phyloP scores from a whole-genome alignment of 805 yeast species.

The Saccharomycopsis schoenii region DNA sequence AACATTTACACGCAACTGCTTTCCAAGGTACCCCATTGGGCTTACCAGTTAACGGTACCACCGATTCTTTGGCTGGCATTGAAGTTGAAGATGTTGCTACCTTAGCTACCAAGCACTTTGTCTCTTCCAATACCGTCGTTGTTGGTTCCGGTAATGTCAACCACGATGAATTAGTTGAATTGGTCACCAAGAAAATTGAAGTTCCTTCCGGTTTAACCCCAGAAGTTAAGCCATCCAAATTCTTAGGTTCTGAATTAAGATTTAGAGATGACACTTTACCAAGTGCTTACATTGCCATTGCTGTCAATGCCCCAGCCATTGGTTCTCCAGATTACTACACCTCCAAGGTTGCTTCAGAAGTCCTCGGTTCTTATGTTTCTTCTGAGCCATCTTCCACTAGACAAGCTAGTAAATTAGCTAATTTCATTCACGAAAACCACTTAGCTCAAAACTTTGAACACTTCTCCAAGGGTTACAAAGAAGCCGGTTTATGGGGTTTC shows the following conservation, averaged over 20 bases:
- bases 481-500: constrained; percentile 81
- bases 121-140: constrained; percentile 55
- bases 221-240: constrained; percentile 43
- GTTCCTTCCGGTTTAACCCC: constrained; percentile 42
- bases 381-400: constrained; percentile 44
- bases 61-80: constrained; percentile 50
- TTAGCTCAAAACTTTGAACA: constrained; percentile 63
- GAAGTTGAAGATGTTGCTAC: constrained; percentile 47
- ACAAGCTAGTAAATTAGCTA: constrained; percentile 62
- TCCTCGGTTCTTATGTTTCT: constrained; percentile 47
- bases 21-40: constrained; percentile 80
- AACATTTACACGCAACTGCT: constrained; percentile 75
- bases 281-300: constrained; percentile 67
- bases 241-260: constrained; percentile 82
- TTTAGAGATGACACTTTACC: constrained; percentile 83
- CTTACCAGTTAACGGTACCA: constrained; percentile 67
- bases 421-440: constrained; percentile 60
- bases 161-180: constrained; percentile 61
- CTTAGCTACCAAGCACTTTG: constrained; percentile 47
- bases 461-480: constrained; percentile 64
- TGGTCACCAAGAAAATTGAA: constrained; percentile 42
- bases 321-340: constrained; percentile 56
- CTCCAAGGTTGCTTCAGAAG: constrained; percentile 63
- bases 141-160: constrained; percentile 60
- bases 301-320: constrained; percentile 62